phyloP scores from a whole-genome alignment of 345 rosid species.

The Ricinus communis region DNA sequence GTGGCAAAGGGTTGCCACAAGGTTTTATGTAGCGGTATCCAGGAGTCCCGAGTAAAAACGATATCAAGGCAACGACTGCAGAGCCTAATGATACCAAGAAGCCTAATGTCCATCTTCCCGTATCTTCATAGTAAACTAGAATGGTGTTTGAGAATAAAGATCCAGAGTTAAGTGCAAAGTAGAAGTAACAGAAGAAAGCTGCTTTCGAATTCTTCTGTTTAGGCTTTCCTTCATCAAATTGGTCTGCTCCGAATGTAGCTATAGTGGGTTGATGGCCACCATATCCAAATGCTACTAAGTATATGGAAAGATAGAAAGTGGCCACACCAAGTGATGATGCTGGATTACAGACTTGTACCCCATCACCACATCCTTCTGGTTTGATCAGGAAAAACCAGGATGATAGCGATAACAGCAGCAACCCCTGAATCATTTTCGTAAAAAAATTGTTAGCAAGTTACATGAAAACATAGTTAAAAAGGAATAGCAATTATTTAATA shows the following conservation, averaged over 20 bases:
- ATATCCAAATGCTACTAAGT: constrained; percentile 78
- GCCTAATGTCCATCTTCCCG: constrained; percentile 67
- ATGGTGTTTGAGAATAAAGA: constrained; percentile 74
- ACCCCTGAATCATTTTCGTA: constrained; percentile 43
- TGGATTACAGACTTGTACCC: constrained; percentile 36
- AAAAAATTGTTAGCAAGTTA: too few relatives aligned
- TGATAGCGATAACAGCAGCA: constrained; percentile 50
- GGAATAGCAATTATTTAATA: too few relatives aligned
- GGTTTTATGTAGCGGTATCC: constrained; percentile 54
- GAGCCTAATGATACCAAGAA: constrained; percentile 61
- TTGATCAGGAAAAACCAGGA: constrained; percentile 65
- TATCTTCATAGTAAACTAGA: constrained; percentile 67
- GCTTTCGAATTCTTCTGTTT: constrained; percentile 40
- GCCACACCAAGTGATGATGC: constrained; percentile 42
- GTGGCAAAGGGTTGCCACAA: constrained; percentile 68
- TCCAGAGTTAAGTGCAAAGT: constrained; percentile 71
- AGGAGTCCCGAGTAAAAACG: constrained; percentile 39
- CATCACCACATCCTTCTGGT: constrained; percentile 75
- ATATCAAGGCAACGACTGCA: constrained; percentile 47
- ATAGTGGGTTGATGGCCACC: constrained; percentile 90
- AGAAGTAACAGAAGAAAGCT: constrained; percentile 69
- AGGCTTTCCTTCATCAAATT: constrained; percentile 51
- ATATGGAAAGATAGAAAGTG: constrained; percentile 62
- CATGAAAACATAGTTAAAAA: too few relatives aligned
- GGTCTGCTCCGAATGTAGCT: constrained; percentile 90